Evolutionary conservation across 2,329 filamentous ascomycete genomes (phyloP), one percentile per base, ranked within the genome.

Genomic region (Mycosphaerella arachidis): DNA sequence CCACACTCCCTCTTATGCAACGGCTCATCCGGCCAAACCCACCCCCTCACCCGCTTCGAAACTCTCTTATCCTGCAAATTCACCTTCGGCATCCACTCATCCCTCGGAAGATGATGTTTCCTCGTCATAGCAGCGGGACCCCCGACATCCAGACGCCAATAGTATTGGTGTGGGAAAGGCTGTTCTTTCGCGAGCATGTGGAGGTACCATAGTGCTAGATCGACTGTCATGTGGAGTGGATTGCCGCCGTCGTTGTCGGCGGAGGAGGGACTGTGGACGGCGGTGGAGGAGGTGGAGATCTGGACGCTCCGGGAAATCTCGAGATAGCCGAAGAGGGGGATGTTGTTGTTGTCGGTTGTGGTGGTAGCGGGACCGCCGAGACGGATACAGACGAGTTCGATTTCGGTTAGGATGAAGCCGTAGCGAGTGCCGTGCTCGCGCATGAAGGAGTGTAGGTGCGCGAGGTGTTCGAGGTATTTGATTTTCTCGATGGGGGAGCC

Each of bases 321-420:
- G 5, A 97, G 80, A 74, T 87, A 91, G n/a, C 93, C 92, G 71
- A 96, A 97, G 73, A 91, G 86, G 0, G 92, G 92, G 1, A 86
- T 86, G 35, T 50, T 56, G 4, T 50, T 56, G 4, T 3, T 24
- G 24, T 71, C 72, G 1, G 70, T 63, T 10, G 66, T 71, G 13
- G 70, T 63, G 10, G 67, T 66, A 0, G 73, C 71, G 13, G 75
- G 74, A 4, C 78, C 78, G 55, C 92, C 92, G 66, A 89, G 90
- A 69, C 92, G 90, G 0, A 96, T 91, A 68, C 94, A 86, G 43
- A 97, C 87, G 8, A 97, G 86, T 77, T 97, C 93, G 68, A 96
- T 96, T 77, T 97, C 93, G 1, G 91, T 97, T 71, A 97, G 86
- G 75, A 97, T 93, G 80, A 96, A 97, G 57, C 93, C 93, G 75